Evolutionary conservation across 208 protist genomes (phyloP), one percentile per base, ranked within the genome.

Genomic region (Herpetomonas tarakana): DNA sequence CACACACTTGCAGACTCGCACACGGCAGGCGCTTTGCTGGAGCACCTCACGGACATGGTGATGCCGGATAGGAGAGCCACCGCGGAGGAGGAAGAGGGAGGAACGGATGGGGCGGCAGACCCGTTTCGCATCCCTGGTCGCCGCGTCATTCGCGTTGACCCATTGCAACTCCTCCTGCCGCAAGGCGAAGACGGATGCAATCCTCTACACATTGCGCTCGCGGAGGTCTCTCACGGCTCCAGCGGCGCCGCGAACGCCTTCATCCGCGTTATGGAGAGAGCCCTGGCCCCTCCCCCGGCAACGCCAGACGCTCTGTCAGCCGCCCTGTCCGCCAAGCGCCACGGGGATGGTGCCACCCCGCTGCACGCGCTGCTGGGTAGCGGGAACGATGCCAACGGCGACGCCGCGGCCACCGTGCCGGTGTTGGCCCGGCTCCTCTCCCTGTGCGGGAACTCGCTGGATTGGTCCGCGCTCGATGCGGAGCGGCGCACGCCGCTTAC

Each of bases 1-100:
- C 83, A 90, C 63, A 57, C 84, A n/a, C 59, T 84, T 1, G 78
- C 76, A 39, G 74, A 58, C 28, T 71, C 81, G 2, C 75, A 79
- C 58, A 71, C 78, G 16, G 35, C 49, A 14, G 35, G n/a, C 27
- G 26, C 7, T 6, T 25, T 60, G 14, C 44, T 60, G 30, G 26
- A 39, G 19, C 35, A 47, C 30, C 6, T 60, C 14, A 7, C 46
- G 6, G 54, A 60, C 16, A 6, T 47, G 11, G 54, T 60, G 6
- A 19, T 6, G 7, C 22, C 14, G 12, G 16, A 25, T 18, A 11
- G 38, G 3, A 6, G 1, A 16, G 45, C 12, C 9, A 39, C 39
- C 19, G 45, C 62, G 24, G 49, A 12, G 22, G 55, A 62, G 25
- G 49, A 58, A 4, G 55, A 50, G 24, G 26, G 3, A 39, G 58